Evolutionary conservation across 2,329 filamentous ascomycete genomes (phyloP).

Genomic region (Parafenestella ontariensis): DNA sequence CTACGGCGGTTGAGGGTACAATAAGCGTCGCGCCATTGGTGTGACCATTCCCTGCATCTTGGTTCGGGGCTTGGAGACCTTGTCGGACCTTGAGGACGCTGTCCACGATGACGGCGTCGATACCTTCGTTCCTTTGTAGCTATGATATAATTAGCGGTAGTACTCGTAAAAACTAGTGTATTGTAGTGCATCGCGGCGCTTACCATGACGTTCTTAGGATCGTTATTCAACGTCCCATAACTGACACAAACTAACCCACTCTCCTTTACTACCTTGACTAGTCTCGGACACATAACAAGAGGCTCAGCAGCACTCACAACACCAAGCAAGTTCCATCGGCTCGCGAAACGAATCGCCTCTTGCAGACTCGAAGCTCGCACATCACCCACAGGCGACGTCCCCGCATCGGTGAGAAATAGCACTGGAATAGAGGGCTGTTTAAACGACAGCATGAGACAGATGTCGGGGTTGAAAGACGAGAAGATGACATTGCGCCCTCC

Average conservation of each 20-base stretch:
- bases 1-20: constrained; percentile 8
- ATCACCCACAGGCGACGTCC: constrained; percentile 80
- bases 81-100: constrained; percentile 92
- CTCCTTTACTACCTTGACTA: constrained; percentile 94
- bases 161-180: neutral
- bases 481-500: constrained; percentile 92
- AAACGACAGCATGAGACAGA: constrained; percentile 91
- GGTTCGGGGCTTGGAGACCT: constrained; percentile 69
- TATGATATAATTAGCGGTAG: constrained; percentile 47
- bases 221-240: constrained; percentile 91
- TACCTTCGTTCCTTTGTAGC: constrained; percentile 91
- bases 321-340: constrained; percentile 91
- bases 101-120: constrained; percentile 97
- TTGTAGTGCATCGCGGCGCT: constrained; percentile 33
- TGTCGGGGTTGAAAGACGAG: constrained; percentile 96
- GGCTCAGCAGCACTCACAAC: constrained; percentile 90
- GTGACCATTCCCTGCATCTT: constrained; percentile 7
- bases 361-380: constrained; percentile 90
- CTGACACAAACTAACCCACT: constrained; percentile 92
- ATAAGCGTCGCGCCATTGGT: constrained; percentile 5
- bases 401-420: constrained; percentile 90
- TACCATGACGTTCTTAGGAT: constrained; percentile 84
- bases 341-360: constrained; percentile 93
- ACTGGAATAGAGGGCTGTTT: constrained; percentile 98
- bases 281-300: constrained; percentile 83